Evolutionary conservation across 2,329 filamentous ascomycete species (phyloP), one percentile per base, ranked within the genome.

Genomic region (Fusarium clavum): DNA sequence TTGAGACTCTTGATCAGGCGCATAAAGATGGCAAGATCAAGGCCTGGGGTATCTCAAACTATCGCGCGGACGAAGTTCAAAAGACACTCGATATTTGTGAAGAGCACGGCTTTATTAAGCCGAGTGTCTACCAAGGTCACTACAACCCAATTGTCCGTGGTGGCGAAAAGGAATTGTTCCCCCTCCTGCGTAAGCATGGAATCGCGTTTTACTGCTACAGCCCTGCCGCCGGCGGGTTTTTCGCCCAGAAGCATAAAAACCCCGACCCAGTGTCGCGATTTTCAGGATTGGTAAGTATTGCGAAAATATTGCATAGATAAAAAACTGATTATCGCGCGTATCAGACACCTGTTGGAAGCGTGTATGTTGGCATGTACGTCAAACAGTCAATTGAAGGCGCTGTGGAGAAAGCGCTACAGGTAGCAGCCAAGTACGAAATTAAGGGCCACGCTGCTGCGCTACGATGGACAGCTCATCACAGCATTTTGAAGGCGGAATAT

Each of bases 21-120:
- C 74, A 81, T 64, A 59, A 73, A 18, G 75, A 81, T 40, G 83
- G 83, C 24, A 82, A 83, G 61, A 82, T 85, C 67, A 79, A 81
- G 70, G 66, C 78, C 1, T 84, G 84, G 61, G 85, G 84, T 0
- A 60, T 87, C 6, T 83, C 80, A 12, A 87, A 85, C 67, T 85
- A 81, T 68, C 76, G 77, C 0, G 79, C 80, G 3, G 77, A 77
- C 4, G 82, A 86, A 62, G 83, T 87, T 1, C 77, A 82, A 52
- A 57, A 79, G 46, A 77, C 86, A 5, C 57, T 83, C 34, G 73
- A 78, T 12, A 80, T 85, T 14, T 86, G 84, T 67, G 77, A 82
- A 40, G 64, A 80, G 20, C 74, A 80, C 6, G 79, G 79, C 2
- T 85, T 74, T 27, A 77, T 83, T 16, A 79, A 78, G 57, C 84